Base-by-base conservation (phyloP, 352 stramenopile species). In the Thalassiosira livingstoniorum region DNA sequence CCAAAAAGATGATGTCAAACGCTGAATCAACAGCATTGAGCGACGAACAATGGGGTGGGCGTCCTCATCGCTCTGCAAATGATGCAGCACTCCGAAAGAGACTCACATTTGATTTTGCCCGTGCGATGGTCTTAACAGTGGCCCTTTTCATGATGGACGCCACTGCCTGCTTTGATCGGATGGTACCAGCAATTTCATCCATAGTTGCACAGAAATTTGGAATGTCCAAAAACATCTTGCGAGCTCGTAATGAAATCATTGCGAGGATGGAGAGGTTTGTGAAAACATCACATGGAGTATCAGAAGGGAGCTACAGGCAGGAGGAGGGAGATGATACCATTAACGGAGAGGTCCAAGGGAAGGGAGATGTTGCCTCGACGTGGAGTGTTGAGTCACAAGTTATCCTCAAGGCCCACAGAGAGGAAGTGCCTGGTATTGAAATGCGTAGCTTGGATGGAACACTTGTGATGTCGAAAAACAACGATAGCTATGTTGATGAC, bases 11-110 rank as follows among this genome's bases (percentile, higher is more conserved):
- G 1, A 70, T 82, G 15, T 0, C 10, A 0, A 11, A 75, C n/a
- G 73, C 79, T 43, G 60, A 78, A 42, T 45, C 7, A 2, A 35
- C 54, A 18, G 25, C 39, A 4, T n/a, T 86, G 23, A 58, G 54
- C 25, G 65, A 78, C 13, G 57, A 66, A 35, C 66, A 82, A 54
- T n/a, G n/a, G n/a, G n/a, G n/a, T n/a, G n/a, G n/a, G n/a, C n/a
- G n/a, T n/a, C n/a, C n/a, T 75, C 42, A 71, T 25, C 54, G 63
- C 15, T 55, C 70, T 25, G 39, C 47, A 3, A 39, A 39, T 15
- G 47, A 73, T 68, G 27, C 42, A 29, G 65, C 60, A 7, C 47
- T 73, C 1, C 13, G 62, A 5, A 66, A 79, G 63, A 29, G 74
- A 47, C 37, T 79, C 2, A 70, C 43, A 45, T 74, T 54, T 55